Conservation (phyloP, 371 early-diverging fungal genomes). For the Rhizopus stolonifer region DNA sequence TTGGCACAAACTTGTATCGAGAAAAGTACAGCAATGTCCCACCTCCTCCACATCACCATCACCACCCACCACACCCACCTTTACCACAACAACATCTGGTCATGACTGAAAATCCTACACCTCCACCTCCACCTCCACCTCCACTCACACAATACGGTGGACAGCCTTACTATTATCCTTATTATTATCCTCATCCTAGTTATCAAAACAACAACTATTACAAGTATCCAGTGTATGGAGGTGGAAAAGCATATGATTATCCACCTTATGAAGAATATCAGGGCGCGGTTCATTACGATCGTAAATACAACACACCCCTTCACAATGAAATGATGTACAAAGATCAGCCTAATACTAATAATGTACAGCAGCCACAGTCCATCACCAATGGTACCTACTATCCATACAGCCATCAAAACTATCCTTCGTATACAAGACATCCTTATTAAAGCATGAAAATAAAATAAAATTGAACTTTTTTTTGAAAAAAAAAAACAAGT, state of each 20-base stretch:
- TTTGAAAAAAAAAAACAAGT: background rate
- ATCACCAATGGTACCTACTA: background rate
- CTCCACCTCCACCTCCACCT: background rate
- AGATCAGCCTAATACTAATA: constrained; percentile 1
- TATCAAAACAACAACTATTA: background rate
- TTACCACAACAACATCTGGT: background rate
- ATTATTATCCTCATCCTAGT: background rate
- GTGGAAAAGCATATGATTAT: background rate
- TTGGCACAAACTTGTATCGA: constrained; percentile 3
- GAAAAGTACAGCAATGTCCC: constrained; percentile 12
- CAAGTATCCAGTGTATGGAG: constrained; percentile 1
- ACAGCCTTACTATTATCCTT: background rate
- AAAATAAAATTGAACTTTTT: background rate
- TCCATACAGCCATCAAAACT: background rate
- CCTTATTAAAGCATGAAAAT: background rate
- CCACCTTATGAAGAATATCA: constrained; percentile 3
- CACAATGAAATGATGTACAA: constrained; percentile 4
- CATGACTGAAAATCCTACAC: background rate
- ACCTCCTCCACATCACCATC: constrained; percentile 4
- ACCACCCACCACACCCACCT: background rate
- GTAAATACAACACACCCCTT: background rate
- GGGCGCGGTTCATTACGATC: background rate
- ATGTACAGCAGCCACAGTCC: constrained; percentile 1
- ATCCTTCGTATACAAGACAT: constrained; percentile 1
- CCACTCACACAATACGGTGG: constrained; percentile 2